A percentile compares a stretch with the other conserved stretches of the same genome.
phyloP scores from a whole-genome alignment of 2,329 filamentous ascomycete species.

The Aureobasidium sp. region DNA sequence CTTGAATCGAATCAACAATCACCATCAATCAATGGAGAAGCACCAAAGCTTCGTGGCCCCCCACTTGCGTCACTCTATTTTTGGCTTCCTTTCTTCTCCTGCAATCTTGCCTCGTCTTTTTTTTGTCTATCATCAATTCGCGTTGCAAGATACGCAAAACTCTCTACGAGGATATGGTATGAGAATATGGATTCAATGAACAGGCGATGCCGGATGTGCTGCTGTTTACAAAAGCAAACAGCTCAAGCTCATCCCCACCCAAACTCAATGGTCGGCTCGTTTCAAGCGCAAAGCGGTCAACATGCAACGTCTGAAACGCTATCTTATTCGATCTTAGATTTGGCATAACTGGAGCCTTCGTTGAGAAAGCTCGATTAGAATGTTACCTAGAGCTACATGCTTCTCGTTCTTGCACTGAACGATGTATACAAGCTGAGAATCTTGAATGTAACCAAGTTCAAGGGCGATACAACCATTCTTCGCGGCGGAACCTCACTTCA shows the following conservation, averaged over 20 bases:
- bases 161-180: not conserved
- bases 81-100: not conserved
- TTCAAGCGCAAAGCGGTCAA: not conserved
- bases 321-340: not conserved
- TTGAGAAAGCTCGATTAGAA: too few relatives aligned
- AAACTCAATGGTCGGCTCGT: not conserved
- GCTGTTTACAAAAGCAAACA: not conserved
- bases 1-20: conserved; percentile 4
- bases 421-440: too few relatives aligned
- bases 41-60: not conserved
- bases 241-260: not conserved
- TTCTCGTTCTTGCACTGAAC: too few relatives aligned
- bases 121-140: not conserved
- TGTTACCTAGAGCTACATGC: too few relatives aligned
- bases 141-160: not conserved
- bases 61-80: conserved; percentile 11
- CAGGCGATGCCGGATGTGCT: not conserved
- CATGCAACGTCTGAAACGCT: conserved; percentile 1
- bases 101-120: not conserved
- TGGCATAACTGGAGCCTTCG: not conserved
- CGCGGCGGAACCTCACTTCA: conserved; percentile 42
- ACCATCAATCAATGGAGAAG: not conserved
- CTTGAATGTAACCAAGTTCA: not conserved
- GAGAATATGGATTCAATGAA: not conserved
- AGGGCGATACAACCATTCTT: conserved; percentile 22